phyloP scores from a whole-genome alignment of 2,329 filamentous ascomycete species.

The Cryphonectria carpinicola region DNA sequence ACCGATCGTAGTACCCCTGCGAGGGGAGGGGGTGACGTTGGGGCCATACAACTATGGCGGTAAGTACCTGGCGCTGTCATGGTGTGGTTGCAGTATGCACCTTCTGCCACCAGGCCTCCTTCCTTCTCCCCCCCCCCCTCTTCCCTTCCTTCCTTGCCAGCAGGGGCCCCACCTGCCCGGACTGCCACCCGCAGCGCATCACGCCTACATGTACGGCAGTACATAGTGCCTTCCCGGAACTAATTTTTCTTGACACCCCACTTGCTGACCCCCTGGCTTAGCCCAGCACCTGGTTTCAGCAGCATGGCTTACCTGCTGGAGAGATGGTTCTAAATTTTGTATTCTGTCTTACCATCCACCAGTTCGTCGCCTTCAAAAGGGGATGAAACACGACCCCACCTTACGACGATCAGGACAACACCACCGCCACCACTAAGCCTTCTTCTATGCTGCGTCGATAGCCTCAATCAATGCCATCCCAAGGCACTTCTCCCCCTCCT shows the following conservation, averaged over 20 bases:
- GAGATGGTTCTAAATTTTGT: constrained; percentile 14
- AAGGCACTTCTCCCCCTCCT: background rate
- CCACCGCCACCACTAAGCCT: background rate
- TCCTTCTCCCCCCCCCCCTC: too few relatives aligned
- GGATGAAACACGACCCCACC: constrained; percentile 23
- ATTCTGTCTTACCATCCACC: constrained; percentile 7
- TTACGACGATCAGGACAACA: background rate
- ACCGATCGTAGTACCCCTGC: background rate
- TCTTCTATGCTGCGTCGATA: background rate
- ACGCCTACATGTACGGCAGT: background rate
- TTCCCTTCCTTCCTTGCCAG: background rate
- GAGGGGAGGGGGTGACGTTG: too few relatives aligned
- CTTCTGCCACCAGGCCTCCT: background rate
- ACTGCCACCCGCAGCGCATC: background rate
- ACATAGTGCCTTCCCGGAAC: background rate
- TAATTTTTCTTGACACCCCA: background rate
- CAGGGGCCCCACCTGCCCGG: background rate
- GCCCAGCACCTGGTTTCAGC: constrained; percentile 5
- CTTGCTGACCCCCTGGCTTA: background rate
- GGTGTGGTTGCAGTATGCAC: background rate
- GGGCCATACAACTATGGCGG: background rate
- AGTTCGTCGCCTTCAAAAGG: constrained; percentile 8
- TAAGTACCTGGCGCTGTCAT: background rate
- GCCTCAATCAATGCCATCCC: background rate
- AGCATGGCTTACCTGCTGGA: background rate